These are phyloP conservation scores for Erodium texanum DNA, from an alignment of 441 rosid species.

Conservation along the genomic window DNA sequence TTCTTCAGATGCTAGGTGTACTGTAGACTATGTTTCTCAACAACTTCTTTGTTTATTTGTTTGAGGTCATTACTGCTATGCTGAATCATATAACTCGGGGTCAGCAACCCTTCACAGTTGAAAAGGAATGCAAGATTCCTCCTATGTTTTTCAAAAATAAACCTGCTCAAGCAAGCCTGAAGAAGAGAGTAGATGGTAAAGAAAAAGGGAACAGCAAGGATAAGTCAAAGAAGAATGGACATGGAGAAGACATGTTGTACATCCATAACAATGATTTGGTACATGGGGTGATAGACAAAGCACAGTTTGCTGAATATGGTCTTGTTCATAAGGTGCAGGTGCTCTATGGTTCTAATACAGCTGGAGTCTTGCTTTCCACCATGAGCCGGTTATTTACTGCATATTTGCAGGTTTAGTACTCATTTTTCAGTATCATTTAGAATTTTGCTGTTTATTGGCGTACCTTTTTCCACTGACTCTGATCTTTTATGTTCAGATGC, in stretches of 20 bases:
- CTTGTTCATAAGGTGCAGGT: slow-evolving; percentile 94
- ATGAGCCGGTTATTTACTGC: slow-evolving; percentile 88
- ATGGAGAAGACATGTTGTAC: slow-evolving; percentile 60
- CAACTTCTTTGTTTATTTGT: background rate
- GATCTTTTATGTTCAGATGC: slow-evolving; percentile 56
- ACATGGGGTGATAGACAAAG: slow-evolving; percentile 95
- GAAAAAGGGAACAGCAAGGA: slow-evolving; percentile 15
- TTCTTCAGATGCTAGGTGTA: background rate
- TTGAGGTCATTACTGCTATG: slow-evolving; percentile 57
- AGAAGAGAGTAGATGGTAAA: slow-evolving; percentile 4
- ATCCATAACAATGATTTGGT: slow-evolving; percentile 64
- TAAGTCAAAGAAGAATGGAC: slow-evolving; percentile 19
- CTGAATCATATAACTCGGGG: slow-evolving; percentile 76
- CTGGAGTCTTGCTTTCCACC: slow-evolving; percentile 79
- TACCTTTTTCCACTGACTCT: slow-evolving; percentile 18
- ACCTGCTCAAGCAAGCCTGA: slow-evolving; percentile 24
- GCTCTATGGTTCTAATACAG: slow-evolving; percentile 83
- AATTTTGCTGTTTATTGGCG: slow-evolving; percentile 16
- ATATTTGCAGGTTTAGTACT: slow-evolving; percentile 68
- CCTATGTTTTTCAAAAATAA: slow-evolving; percentile 61
- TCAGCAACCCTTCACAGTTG: slow-evolving; percentile 71
- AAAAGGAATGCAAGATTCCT: slow-evolving; percentile 71
- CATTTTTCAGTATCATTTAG: slow-evolving; percentile 8
- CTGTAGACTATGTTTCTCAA: background rate
- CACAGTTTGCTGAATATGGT: slow-evolving; percentile 97